A percentile compares a stretch with the other conserved stretches of the same genome.
phyloP scores from a whole-genome alignment of 306 rosid species.

The Erythrophleum fordii region DNA sequence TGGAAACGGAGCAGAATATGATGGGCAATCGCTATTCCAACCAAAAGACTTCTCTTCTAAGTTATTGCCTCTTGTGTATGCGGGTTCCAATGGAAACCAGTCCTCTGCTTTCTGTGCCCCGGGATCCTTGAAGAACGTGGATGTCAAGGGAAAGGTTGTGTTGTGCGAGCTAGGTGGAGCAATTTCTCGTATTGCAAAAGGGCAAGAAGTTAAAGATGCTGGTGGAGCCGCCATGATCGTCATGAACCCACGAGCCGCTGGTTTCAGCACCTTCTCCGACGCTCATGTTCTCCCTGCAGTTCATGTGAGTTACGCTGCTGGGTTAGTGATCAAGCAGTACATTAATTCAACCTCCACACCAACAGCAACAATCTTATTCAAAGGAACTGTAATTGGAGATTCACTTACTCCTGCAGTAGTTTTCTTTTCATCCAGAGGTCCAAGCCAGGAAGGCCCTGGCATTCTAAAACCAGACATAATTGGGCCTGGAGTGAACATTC shows the following conservation, averaged over 20 bases:
- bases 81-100: slow-evolving; percentile 36
- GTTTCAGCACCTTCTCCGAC: slow-evolving; percentile 38
- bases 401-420: slow-evolving; percentile 46
- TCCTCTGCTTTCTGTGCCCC: slow-evolving; percentile 31
- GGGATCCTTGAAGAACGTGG: slow-evolving; percentile 35
- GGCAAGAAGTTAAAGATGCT: slow-evolving; percentile 42
- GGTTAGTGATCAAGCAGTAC: slow-evolving; percentile 47
- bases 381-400: slow-evolving; percentile 60
- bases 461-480: slow-evolving; percentile 66
- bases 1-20: slow-evolving; percentile 52
- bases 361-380: slow-evolving; percentile 44
- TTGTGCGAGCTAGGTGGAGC: slow-evolving; percentile 51
- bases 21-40: slow-evolving; percentile 55
- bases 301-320: slow-evolving; percentile 45
- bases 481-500: slow-evolving; percentile 61
- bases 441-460: slow-evolving; percentile 51
- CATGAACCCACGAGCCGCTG: background rate
- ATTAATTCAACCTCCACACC: slow-evolving; percentile 47
- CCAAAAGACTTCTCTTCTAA: slow-evolving; percentile 32
- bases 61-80: slow-evolving; percentile 53
- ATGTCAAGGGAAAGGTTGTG: slow-evolving; percentile 57
- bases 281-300: slow-evolving; percentile 54
- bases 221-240: slow-evolving; percentile 65
- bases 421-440: slow-evolving; percentile 68
- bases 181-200: background rate